phyloP scores from a whole-genome alignment of 208 protist species.

The Novymonas esmeraldas region DNA sequence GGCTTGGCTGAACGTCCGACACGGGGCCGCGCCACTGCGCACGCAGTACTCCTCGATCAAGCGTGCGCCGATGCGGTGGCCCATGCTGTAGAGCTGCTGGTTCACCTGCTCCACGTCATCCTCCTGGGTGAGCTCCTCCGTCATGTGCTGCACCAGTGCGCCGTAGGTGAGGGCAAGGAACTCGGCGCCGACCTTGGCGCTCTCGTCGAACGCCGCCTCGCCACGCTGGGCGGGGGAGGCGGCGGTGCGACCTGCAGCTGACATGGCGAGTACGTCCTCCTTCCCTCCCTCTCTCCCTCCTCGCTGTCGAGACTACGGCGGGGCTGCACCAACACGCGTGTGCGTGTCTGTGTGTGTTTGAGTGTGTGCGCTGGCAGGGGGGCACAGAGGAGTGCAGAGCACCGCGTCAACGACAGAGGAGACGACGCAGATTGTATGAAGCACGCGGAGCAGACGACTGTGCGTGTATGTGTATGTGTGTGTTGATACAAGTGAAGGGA shows the following conservation, averaged over 20 bases:
- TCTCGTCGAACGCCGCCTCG: conserved; percentile 68
- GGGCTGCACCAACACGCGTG: too few species aligned
- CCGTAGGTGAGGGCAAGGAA: conserved; percentile 98
- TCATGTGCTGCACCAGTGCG: conserved; percentile 95
- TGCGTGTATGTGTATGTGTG: too few species aligned
- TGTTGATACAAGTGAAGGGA: too few species aligned
- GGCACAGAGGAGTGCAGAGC: too few species aligned
- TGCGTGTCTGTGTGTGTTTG: too few species aligned
- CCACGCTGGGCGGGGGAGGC: conserved; percentile 52
- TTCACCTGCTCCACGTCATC: conserved; percentile 96
- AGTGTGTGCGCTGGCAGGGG: too few species aligned
- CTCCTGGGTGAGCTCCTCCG: conserved; percentile 91
- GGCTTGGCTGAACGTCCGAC: conserved; percentile 93
- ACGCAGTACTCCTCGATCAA: conserved; percentile 98
- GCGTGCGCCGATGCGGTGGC: conserved; percentile 96
- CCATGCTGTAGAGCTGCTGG: conserved; percentile 95
- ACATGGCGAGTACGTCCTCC: conserved; percentile 2
- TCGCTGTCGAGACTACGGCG: too few species aligned
- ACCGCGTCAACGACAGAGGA: too few species aligned
- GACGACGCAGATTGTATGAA: too few species aligned
- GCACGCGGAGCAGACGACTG: too few species aligned
- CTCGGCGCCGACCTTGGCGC: conserved; percentile 92
- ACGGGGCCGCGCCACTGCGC: conserved; percentile 77
- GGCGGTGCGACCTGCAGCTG: conserved; percentile 8
- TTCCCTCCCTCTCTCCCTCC: not conserved